Evolutionary conservation across 1,284 basidiomycete genomes (phyloP).

Genomic region (Grifola frondosa): DNA sequence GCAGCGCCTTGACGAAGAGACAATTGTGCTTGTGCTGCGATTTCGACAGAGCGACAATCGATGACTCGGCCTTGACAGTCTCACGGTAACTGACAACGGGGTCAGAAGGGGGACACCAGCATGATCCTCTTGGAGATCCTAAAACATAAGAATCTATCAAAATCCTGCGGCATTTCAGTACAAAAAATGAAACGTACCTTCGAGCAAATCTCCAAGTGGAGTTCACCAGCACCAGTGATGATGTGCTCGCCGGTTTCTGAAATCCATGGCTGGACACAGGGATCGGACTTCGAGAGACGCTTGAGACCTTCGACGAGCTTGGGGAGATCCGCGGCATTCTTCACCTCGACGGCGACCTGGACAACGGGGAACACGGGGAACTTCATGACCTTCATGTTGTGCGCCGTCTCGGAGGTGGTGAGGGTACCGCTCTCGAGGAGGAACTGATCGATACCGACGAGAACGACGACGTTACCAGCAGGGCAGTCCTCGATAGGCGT

Average conservation of each 20-base stretch:
- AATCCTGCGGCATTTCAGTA: conserved; percentile 2
- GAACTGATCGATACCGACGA: conserved; percentile 99
- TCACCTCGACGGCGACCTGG: conserved; percentile 98
- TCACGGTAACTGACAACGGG: conserved; percentile 98
- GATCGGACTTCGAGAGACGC: conserved; percentile 99
- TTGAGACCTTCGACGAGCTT: conserved; percentile 99
- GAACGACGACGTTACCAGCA: conserved; percentile 96
- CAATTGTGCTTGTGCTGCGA: conserved; percentile 99
- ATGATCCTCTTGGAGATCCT: conserved; percentile 98
- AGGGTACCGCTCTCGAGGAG: conserved; percentile 98
- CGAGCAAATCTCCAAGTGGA: conserved; percentile 98
- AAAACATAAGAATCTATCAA: not conserved
- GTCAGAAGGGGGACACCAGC: conserved; percentile 98
- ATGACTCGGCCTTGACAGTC: conserved; percentile 94
- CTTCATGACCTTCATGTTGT: conserved; percentile 99
- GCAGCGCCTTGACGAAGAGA: conserved; percentile 90
- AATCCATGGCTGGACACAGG: conserved; percentile 97
- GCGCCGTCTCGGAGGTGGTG: conserved; percentile 95
- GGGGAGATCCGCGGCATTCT: conserved; percentile 98
- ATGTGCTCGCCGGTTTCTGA: conserved; percentile 95
- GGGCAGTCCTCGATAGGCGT: conserved; percentile 99
- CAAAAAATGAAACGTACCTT: conserved; percentile 61
- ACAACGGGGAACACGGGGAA: conserved; percentile 99
- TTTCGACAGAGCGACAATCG: conserved; percentile 95
- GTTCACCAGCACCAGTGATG: conserved; percentile 97